Percentiles rank a stretch among this genome's conserved stretches.
phyloP scores from a whole-genome alignment of 1,139 yeast genomes.

The Hyphopichia wangnamkhiaoensis region DNA sequence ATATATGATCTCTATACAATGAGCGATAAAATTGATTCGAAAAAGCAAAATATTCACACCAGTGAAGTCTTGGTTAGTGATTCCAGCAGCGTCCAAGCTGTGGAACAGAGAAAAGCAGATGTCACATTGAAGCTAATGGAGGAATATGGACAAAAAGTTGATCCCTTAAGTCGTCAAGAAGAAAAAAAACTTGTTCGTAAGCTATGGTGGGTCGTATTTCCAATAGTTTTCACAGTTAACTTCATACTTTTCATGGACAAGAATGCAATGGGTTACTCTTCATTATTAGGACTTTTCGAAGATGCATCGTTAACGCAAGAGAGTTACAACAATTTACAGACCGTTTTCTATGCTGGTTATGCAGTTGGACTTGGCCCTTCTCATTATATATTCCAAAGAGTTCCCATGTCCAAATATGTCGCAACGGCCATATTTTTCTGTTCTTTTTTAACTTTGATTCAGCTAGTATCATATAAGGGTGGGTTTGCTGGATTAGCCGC shows the following conservation, averaged over 20 bases:
- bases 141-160: constrained; percentile 22
- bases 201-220: constrained; percentile 28
- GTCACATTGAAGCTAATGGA: constrained; percentile 32
- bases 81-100: too few relatives aligned
- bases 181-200: constrained; percentile 29
- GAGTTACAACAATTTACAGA: constrained; percentile 32
- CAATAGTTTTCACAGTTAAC: constrained; percentile 29
- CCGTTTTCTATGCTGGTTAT: constrained; percentile 38
- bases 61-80: too few relatives aligned
- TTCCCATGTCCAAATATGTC: constrained; percentile 31
- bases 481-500: constrained; percentile 38
- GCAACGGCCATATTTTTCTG: constrained; percentile 28
- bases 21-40: too few relatives aligned
- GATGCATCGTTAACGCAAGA: constrained; percentile 32
- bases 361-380: constrained; percentile 32
- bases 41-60: too few relatives aligned
- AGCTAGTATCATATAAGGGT: constrained; percentile 34
- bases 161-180: constrained; percentile 30
- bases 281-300: constrained; percentile 39
- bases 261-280: constrained; percentile 40
- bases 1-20: too few relatives aligned
- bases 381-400: constrained; percentile 28
- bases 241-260: constrained; percentile 42
- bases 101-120: constrained; percentile 29
- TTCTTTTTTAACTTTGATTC: constrained; percentile 26